These are phyloP conservation scores for Thalia dealbata DNA, from an alignment of 176 grass and related monocot genomes.

Conservation along the genomic window DNA sequence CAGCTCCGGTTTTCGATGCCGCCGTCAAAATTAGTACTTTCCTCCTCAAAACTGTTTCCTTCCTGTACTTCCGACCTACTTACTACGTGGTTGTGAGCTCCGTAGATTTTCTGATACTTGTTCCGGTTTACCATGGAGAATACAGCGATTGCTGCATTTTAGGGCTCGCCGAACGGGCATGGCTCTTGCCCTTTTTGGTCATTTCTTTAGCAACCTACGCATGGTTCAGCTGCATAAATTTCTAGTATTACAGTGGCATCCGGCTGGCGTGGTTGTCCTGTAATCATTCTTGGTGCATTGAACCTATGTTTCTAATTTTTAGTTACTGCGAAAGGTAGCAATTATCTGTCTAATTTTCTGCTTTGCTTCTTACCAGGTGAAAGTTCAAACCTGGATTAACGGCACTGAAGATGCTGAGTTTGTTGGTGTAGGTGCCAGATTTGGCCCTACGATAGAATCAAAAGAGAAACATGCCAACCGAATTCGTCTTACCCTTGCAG, in stretches of 20 bases:
- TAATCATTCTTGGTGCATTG: neutral
- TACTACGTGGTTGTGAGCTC: neutral
- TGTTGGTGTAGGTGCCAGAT: constrained; percentile 94
- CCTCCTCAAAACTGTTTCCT: too few relatives aligned
- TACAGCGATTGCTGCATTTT: neutral
- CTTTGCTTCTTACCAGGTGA: constrained; percentile 50
- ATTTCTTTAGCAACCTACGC: neutral
- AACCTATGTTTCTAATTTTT: neutral
- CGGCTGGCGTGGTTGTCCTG: neutral
- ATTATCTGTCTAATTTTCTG: constrained; percentile 14
- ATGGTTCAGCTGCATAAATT: neutral
- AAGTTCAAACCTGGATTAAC: constrained; percentile 92
- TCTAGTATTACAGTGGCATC: neutral
- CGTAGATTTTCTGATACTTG: neutral
- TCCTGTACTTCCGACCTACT: neutral
- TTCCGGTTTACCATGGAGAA: neutral
- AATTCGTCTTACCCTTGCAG: constrained; percentile 44
- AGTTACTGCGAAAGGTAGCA: too few relatives aligned
- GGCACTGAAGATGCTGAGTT: constrained; percentile 54
- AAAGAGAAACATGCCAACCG: constrained; percentile 81
- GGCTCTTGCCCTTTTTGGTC: neutral
- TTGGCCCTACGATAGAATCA: constrained; percentile 71
- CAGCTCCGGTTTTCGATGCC: neutral
- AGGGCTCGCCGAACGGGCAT: neutral
- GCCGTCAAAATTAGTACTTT: neutral